Evolutionary conservation across 164 flowering plant genomes (phyloP).

Genomic region (Annona cherimola): DNA sequence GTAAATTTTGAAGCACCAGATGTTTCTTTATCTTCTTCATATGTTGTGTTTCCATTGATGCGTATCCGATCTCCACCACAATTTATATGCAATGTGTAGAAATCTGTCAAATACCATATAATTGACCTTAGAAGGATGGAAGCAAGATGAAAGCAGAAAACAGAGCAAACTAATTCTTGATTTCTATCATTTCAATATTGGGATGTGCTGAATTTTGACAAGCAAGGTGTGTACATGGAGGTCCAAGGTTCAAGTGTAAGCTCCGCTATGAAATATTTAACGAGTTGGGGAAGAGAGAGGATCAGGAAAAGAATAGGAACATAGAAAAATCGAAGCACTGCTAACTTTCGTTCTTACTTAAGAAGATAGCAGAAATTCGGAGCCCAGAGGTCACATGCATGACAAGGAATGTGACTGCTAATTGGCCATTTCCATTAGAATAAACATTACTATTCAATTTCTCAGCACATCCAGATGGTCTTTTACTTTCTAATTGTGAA

Average conservation of each 20-base stretch:
- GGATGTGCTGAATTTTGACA: no score
- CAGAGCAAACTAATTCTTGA: background rate
- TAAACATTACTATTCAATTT: background rate
- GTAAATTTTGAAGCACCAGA: slow-evolving; percentile 64
- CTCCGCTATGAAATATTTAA: no score
- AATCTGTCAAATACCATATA: slow-evolving; percentile 24
- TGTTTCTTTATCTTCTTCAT: slow-evolving; percentile 46
- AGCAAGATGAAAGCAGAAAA: background rate
- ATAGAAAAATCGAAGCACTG: no score
- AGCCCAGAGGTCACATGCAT: background rate
- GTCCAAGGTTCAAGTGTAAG: no score
- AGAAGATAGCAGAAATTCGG: background rate
- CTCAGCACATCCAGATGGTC: background rate
- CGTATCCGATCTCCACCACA: slow-evolving; percentile 48
- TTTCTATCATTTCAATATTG: background rate
- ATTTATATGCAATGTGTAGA: slow-evolving; percentile 46
- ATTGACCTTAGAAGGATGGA: background rate
- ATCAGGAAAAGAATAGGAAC: no score
- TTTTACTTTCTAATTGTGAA: background rate
- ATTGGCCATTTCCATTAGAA: background rate
- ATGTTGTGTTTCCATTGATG: slow-evolving; percentile 17
- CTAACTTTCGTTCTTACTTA: background rate
- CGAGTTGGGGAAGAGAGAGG: no score
- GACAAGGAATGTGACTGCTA: background rate
- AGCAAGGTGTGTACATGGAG: no score